Percentiles rank a stretch among this genome's conserved stretches.
Evolutionary conservation across 2,329 filamentous ascomycete species (phyloP).

Genomic region (Colletotrichum sp.): DNA sequence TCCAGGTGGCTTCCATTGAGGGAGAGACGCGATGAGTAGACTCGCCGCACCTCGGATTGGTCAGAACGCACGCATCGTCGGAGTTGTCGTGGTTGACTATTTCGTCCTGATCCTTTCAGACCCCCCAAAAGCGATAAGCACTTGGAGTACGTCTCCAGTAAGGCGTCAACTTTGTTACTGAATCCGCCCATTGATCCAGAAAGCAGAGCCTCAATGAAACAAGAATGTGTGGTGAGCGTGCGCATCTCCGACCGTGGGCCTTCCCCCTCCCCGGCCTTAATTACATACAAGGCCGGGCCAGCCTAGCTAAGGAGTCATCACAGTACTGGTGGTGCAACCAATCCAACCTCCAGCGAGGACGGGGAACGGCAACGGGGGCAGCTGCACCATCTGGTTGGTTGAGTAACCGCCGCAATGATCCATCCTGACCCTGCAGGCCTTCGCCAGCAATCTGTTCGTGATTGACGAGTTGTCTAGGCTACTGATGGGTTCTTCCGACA

Average conservation of each 20-base stretch:
- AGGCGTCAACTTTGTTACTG: slow-evolving; percentile 44
- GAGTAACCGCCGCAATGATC: not conserved
- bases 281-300: not conserved
- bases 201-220: not conserved
- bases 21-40: slow-evolving; percentile 46
- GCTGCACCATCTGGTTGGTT: not conserved
- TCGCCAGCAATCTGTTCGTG: not conserved
- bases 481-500: not conserved
- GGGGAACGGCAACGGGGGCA: not conserved
- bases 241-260: not conserved
- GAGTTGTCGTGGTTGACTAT: slow-evolving; percentile 27
- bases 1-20: slow-evolving; percentile 46
- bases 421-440: not conserved
- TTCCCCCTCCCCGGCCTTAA: not conserved
- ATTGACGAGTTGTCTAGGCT: not conserved
- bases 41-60: slow-evolving; percentile 44
- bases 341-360: not conserved
- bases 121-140: slow-evolving; percentile 47
- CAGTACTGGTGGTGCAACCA: not conserved
- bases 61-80: slow-evolving; percentile 42
- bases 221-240: not conserved
- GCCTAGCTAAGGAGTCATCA: not conserved
- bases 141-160: slow-evolving; percentile 53
- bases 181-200: slow-evolving; percentile 41
- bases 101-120: slow-evolving; percentile 27